phyloP scores from a whole-genome alignment of 2,329 filamentous ascomycete genomes.

The Fusarium euwallaceae region DNA sequence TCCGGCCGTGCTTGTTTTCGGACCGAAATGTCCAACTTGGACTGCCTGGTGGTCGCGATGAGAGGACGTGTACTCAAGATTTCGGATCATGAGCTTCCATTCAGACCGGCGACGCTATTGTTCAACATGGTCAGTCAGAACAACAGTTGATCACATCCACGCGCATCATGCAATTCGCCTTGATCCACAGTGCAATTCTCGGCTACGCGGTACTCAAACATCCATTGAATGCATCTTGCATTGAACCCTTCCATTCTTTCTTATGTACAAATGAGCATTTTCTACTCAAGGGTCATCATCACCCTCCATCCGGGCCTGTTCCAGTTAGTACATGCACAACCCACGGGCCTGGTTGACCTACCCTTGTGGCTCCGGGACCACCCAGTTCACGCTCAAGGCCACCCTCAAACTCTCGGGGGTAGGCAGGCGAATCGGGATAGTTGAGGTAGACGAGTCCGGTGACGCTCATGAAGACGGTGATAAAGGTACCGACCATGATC shows the following conservation, averaged over 20 bases:
- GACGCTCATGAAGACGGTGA: slow-evolving; percentile 72
- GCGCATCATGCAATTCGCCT: slow-evolving; percentile 1
- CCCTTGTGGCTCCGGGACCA: slow-evolving; percentile 74
- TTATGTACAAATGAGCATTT: slow-evolving; percentile 54
- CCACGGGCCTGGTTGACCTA: slow-evolving; percentile 59
- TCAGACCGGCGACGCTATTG: background rate
- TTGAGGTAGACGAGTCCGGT: slow-evolving; percentile 75
- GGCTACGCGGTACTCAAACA: slow-evolving; percentile 14
- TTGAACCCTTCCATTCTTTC: slow-evolving; percentile 41
- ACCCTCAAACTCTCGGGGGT: slow-evolving; percentile 77
- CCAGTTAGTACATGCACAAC: slow-evolving; percentile 42
- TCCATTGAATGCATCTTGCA: slow-evolving; percentile 30
- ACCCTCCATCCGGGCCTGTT: slow-evolving; percentile 66
- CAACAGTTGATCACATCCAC: background rate
- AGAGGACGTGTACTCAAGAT: background rate
- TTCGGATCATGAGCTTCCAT: background rate
- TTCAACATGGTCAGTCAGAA: background rate
- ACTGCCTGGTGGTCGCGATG: background rate
- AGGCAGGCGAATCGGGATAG: slow-evolving; percentile 80
- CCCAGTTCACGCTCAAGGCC: slow-evolving; percentile 83
- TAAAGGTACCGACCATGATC: slow-evolving; percentile 76
- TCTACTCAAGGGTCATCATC: slow-evolving; percentile 64
- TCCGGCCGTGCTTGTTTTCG: background rate
- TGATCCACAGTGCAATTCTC: slow-evolving; percentile 13
- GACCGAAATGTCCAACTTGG: background rate